A percentile compares a stretch with the other conserved stretches of the same genome.
phyloP scores from a whole-genome alignment of 441 rosid species.

The Mallotus japonicus region DNA sequence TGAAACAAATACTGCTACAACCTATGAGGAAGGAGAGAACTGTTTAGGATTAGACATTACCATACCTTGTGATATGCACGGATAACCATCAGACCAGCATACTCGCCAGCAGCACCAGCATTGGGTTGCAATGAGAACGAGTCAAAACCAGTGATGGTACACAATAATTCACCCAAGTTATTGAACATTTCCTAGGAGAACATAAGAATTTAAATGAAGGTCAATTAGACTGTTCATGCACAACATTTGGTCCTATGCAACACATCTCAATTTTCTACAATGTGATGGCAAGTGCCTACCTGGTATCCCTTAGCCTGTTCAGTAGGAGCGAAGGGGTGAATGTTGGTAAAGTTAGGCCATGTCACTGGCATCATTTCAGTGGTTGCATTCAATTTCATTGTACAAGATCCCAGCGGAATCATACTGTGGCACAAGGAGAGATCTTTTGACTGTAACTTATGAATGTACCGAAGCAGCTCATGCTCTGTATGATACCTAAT shows the following conservation, averaged over 20 bases:
- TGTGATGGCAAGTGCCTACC: conserved; percentile 38
- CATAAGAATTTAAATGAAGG: conserved; percentile 20
- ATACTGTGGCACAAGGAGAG: conserved; percentile 96
- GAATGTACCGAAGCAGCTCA: conserved; percentile 81
- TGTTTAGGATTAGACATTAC: conserved; percentile 6
- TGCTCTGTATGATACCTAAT: conserved; percentile 90
- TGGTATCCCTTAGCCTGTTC: conserved; percentile 93
- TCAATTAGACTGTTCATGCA: conserved; percentile 22
- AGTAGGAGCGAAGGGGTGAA: conserved; percentile 89
- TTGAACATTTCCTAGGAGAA: conserved; percentile 81
- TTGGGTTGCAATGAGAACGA: conserved; percentile 98
- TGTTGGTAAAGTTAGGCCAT: conserved; percentile 79
- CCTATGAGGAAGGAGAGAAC: background rate
- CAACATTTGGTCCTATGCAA: background rate
- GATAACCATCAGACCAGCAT: conserved; percentile 97
- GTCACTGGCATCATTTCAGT: conserved; percentile 97
- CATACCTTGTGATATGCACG: conserved; percentile 90
- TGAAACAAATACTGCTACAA: background rate
- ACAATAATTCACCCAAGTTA: conserved; percentile 72
- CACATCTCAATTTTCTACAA: background rate
- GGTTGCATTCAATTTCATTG: conserved; percentile 96
- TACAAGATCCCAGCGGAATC: conserved; percentile 98
- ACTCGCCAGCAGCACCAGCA: conserved; percentile 98
- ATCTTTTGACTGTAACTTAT: conserved; percentile 79
- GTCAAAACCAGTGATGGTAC: conserved; percentile 90